A percentile compares a stretch with the other conserved stretches of the same genome.
Evolutionary conservation across 139 green algal species (phyloP).

Genomic region (Picochlorum sp.): DNA sequence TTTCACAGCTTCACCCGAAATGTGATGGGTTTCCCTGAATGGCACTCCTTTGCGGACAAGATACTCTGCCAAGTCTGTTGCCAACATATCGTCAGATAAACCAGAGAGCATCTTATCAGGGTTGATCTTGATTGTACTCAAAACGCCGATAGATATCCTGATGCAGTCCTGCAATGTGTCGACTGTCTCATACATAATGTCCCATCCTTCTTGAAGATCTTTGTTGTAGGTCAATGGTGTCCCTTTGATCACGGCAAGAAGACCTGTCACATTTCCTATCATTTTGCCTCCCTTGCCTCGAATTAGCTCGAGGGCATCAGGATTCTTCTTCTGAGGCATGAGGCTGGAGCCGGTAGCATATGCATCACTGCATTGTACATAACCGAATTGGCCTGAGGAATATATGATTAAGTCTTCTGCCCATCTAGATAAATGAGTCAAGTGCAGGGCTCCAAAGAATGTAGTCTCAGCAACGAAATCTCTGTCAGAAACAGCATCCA

Average conservation of each 20-base stretch:
- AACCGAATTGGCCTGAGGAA: conserved; percentile 72
- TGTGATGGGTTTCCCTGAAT: conserved; percentile 93
- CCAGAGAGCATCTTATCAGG: conserved; percentile 74
- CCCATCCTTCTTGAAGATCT: conserved; percentile 79
- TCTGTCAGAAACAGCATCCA: conserved; percentile 91
- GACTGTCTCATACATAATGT: conserved; percentile 91
- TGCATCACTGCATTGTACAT: conserved; percentile 85
- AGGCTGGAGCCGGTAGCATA: conserved; percentile 88
- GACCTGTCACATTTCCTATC: conserved; percentile 78
- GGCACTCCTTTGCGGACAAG: conserved; percentile 94
- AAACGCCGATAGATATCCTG: conserved; percentile 85
- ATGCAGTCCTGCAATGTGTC: conserved; percentile 82
- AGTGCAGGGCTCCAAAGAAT: conserved; percentile 68
- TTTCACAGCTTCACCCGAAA: conserved; percentile 81
- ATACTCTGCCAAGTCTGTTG: conserved; percentile 98
- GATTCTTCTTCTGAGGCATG: conserved; percentile 99
- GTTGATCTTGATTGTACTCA: conserved; percentile 80
- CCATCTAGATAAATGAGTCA: conserved; percentile 81
- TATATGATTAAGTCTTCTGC: conserved; percentile 98
- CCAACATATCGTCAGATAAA: conserved; percentile 89
- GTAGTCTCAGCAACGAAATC: conserved; percentile 91
- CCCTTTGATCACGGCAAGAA: conserved; percentile 87
- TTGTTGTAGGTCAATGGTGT: conserved; percentile 99
- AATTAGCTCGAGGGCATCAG: conserved; percentile 95
- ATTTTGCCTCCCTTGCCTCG: conserved; percentile 58